Conservation (phyloP, 345 rosid genomes). For the rapeseed (Brassica napus) region Da-Ae NC_063434.1:29749501-29750000, state of each 20-base stretch:
- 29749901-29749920: slow-evolving; percentile 8
- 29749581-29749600: slow-evolving; percentile 45
- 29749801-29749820: slow-evolving; percentile 43
- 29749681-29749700: slow-evolving; percentile 41
- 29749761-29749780: slow-evolving; percentile 48
- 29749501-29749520: slow-evolving; percentile 9
- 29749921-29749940: slow-evolving; percentile 26
- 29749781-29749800: slow-evolving; percentile 47
- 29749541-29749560: slow-evolving; percentile 43
- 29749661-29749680: slow-evolving; percentile 45
- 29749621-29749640: slow-evolving; percentile 45
- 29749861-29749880: slow-evolving; percentile 34
- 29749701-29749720: slow-evolving; percentile 48
- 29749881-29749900: slow-evolving; percentile 43
- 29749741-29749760: slow-evolving; percentile 67
- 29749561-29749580: slow-evolving; percentile 44
- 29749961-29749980: slow-evolving; percentile 59
- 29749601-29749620: slow-evolving; percentile 54
- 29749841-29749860: slow-evolving; percentile 42
- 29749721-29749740: slow-evolving; percentile 44
- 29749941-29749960: slow-evolving; percentile 73
- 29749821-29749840: slow-evolving; percentile 42
- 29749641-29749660: slow-evolving; percentile 43
- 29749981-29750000: slow-evolving; percentile 90
- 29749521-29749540: slow-evolving; percentile 45